Evolutionary conservation across 352 stramenopile genomes (phyloP).

Genomic region (Aphanomyces stellatus): DNA sequence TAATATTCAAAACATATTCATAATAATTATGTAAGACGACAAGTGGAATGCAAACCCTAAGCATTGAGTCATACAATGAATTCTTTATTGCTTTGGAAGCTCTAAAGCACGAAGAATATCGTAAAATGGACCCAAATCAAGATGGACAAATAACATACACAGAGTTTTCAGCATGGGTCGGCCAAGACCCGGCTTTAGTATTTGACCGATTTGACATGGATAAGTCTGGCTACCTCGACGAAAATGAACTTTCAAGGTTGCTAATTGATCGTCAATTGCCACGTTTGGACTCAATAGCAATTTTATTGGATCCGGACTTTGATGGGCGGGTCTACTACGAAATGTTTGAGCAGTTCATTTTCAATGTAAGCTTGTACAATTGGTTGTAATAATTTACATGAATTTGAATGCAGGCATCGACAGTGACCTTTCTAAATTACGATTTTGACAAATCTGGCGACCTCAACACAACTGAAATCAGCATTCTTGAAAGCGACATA

Average conservation of each 20-base stretch:
- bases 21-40: conserved; percentile 23
- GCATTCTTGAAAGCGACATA: conserved; percentile 59
- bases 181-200: conserved; percentile 58
- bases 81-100: conserved; percentile 46
- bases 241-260: conserved; percentile 63
- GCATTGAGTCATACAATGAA: conserved; percentile 27
- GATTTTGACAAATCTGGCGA: conserved; percentile 54
- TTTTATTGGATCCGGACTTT: conserved; percentile 71
- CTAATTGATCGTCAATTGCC: conserved; percentile 67
- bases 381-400: conserved; percentile 33
- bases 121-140: conserved; percentile 36
- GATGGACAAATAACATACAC: conserved; percentile 51
- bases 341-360: conserved; percentile 19
- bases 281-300: conserved; percentile 48
- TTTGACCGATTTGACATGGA: conserved; percentile 79
- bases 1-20: background rate
- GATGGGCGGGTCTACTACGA: conserved; percentile 75
- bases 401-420: conserved; percentile 31
- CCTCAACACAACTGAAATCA: conserved; percentile 51
- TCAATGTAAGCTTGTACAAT: conserved; percentile 1
- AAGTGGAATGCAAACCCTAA: conserved; percentile 32
- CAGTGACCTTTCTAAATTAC: conserved; percentile 64
- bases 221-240: conserved; percentile 76
- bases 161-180: conserved; percentile 66
- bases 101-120: conserved; percentile 50